phyloP scores from a whole-genome alignment of 345 rosid species.

The Trapa incisa region DNA sequence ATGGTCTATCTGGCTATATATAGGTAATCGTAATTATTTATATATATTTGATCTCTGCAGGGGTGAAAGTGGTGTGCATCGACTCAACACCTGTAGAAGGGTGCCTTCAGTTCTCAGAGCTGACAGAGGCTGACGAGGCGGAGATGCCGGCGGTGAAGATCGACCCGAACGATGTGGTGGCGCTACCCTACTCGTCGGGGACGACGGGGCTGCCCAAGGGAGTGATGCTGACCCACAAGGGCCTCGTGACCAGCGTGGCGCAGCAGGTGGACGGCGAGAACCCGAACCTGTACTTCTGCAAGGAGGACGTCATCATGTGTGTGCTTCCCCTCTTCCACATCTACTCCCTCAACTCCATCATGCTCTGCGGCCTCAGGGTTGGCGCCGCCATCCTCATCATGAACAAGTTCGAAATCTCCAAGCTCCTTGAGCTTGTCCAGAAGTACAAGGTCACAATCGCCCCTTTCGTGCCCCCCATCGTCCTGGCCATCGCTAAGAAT shows the following conservation, averaged over 20 bases:
- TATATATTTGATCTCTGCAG: not conserved
- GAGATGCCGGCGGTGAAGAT: constrained; percentile 26
- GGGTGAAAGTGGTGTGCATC: constrained; percentile 21
- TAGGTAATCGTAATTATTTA: too few relatives aligned
- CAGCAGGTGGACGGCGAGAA: constrained; percentile 96
- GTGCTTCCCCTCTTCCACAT: constrained; percentile 75
- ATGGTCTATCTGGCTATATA: too few relatives aligned
- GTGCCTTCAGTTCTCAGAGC: constrained; percentile 53
- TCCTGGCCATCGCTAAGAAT: constrained; percentile 52
- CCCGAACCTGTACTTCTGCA: constrained; percentile 62
- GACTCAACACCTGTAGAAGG: constrained; percentile 31
- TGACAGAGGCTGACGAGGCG: constrained; percentile 32
- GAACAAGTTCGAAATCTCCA: constrained; percentile 59
- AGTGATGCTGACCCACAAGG: constrained; percentile 81
- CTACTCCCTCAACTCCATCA: constrained; percentile 53
- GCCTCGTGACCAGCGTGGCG: constrained; percentile 65
- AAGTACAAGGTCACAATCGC: constrained; percentile 59
- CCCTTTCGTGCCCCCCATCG: constrained; percentile 78
- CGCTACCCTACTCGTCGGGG: constrained; percentile 87
- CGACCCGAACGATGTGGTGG: constrained; percentile 58
- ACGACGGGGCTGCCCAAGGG: constrained; percentile 95
- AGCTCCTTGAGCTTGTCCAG: constrained; percentile 42
- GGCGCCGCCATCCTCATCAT: constrained; percentile 76
- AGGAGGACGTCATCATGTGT: constrained; percentile 62
- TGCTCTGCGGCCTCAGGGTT: constrained; percentile 69